phyloP scores from a whole-genome alignment of 2,329 filamentous ascomycete genomes.

The Cytospora paraplurivora region DNA sequence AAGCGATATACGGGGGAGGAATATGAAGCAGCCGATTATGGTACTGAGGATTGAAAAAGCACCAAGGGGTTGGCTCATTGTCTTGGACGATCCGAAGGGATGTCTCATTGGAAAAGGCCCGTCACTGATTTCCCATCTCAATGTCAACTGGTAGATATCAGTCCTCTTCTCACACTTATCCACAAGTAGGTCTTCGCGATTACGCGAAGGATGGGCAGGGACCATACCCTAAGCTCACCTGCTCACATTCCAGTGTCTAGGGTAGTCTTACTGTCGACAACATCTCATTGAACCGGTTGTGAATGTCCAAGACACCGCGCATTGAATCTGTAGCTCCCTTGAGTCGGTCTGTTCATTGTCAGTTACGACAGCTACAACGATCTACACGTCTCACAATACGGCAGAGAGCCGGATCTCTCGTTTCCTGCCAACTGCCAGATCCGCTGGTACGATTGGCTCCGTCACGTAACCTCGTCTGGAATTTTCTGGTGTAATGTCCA shows the following conservation, averaged over 20 bases:
- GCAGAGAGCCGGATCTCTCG: neutral
- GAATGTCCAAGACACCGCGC: neutral
- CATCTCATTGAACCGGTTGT: neutral
- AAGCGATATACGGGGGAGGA: neutral
- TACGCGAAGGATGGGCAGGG: neutral
- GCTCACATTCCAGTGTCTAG: neutral
- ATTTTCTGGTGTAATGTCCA: neutral
- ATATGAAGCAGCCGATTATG: neutral
- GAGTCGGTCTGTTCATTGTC: no score
- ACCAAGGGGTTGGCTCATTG: neutral
- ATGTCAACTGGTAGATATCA: no score
- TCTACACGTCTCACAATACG: neutral
- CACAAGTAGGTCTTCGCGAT: neutral
- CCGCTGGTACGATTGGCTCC: neutral
- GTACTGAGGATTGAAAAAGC: neutral
- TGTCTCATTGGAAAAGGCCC: neutral
- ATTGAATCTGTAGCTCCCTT: no score
- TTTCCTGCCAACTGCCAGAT: neutral
- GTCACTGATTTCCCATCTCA: neutral
- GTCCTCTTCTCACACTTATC: no score
- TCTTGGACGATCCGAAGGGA: constrained; percentile 1
- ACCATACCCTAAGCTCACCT: neutral
- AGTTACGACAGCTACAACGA: no score
- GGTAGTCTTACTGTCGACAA: neutral
- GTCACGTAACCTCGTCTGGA: neutral